Base-by-base conservation (phyloP, 306 rosid species). In the Acacia confusa region DNA sequence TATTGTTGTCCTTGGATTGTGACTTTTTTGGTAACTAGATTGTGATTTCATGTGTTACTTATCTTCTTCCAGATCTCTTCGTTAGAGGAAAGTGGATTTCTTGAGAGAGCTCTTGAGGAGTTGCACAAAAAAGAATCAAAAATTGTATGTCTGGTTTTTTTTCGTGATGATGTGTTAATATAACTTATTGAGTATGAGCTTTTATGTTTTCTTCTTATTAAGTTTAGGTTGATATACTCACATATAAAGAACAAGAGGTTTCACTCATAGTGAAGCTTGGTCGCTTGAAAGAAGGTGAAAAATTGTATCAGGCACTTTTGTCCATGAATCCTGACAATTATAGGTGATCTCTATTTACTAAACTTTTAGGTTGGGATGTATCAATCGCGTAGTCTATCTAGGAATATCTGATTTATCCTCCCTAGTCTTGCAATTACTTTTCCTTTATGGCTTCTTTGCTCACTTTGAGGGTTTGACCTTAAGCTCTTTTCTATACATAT, bases 291-390 rank as follows among this genome's bases (percentile, higher is more conserved):
- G 95, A 92, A 82, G 95, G 88, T 22, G 91, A 89, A 78, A 84
- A 91, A 74, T 84, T 95, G 87, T 91, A 89, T 86, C 87, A 60
- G 85, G 63, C 80, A 43, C 85, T 95, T 76, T 97, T 95, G 77
- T 85, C 88, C 82, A 87, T 92, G 90, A 95, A 95, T 84, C 97
- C 97, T 20, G 97, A 95, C 92, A 91, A 92, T 75, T 95, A 95
- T 84, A 83, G 94, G 98, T 92, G 88, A 84, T 81, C 41, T 58
- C 32, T 79, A 71, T 74, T 27, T 13, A 40, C 60, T 58, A 76
- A n/a, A 17, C 15, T 74, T 77, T 55, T 67, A 63, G 16, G 68
- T 50, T 84, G 72, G 73, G 20, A 24, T 74, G 66, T 43, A 40
- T 73, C 30, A 28, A 61, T 48, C 70, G 79, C 67, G 41, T 41